Conservation (phyloP, 306 rosid genomes). For the Fragaria nilgerrensis region DNA sequence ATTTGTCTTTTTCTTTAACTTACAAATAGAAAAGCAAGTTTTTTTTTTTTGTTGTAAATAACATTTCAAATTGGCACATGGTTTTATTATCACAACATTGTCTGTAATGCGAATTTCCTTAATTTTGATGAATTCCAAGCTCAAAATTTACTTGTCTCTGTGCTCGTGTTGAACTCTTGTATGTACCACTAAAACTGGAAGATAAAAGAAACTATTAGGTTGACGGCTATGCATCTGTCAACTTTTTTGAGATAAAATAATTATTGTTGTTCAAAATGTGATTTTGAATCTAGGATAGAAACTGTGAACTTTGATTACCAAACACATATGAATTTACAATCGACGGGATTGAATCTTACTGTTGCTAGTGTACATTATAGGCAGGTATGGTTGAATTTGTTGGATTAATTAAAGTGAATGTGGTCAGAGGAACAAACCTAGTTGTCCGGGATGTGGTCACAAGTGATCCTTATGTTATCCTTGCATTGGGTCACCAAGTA, state of each 20-base stretch:
- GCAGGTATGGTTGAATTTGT: slow-evolving; percentile 98
- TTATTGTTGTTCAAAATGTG: not conserved
- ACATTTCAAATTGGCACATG: not conserved
- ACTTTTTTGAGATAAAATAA: too few relatives aligned
- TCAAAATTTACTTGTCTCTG: not conserved
- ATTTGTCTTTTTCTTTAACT: not conserved
- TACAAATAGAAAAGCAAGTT: not conserved
- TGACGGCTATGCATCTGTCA: not conserved
- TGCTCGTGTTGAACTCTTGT: not conserved
- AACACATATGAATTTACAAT: not conserved
- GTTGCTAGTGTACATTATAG: slow-evolving; percentile 48
- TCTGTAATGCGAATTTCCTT: not conserved
- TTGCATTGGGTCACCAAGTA: slow-evolving; percentile 87
- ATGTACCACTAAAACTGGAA: not conserved
- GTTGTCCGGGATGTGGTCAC: slow-evolving; percentile 79
- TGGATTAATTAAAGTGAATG: slow-evolving; percentile 89
- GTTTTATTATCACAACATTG: not conserved
- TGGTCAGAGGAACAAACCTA: slow-evolving; percentile 80
- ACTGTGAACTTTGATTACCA: not conserved
- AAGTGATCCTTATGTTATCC: slow-evolving; percentile 93
- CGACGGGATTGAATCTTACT: slow-evolving; percentile 28
- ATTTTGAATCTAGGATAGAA: not conserved
- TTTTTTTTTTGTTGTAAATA: not conserved
- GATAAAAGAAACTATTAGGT: not conserved
- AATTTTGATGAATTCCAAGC: not conserved